These are phyloP conservation scores for Colletotrichum noveboracense DNA, from an alignment of 2,329 filamentous ascomycete genomes.

Conservation along the genomic window DNA sequence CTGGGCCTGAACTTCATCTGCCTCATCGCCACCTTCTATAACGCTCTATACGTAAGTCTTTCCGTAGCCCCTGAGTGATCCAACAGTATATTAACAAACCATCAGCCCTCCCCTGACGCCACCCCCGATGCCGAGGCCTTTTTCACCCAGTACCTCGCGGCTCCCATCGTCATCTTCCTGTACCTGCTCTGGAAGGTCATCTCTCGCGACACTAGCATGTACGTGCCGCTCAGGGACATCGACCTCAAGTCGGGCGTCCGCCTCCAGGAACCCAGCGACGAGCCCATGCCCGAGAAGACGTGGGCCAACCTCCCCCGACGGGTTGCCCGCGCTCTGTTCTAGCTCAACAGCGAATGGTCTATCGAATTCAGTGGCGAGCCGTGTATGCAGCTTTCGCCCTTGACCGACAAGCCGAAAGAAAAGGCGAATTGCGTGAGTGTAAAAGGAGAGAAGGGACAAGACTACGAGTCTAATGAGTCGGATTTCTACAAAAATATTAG, in stretches of 20 bases:
- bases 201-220: constrained; percentile 56
- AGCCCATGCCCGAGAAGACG: constrained; percentile 35
- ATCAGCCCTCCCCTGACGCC: constrained; percentile 37
- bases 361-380: background rate
- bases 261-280: constrained; percentile 55
- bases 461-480: background rate
- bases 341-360: background rate
- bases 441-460: background rate
- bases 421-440: background rate
- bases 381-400: background rate
- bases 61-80: background rate
- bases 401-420: background rate
- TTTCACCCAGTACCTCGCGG: constrained; percentile 64
- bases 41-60: constrained; percentile 58
- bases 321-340: constrained; percentile 38
- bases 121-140: constrained; percentile 51
- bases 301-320: constrained; percentile 41
- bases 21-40: constrained; percentile 76
- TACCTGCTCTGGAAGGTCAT: constrained; percentile 72
- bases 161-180: constrained; percentile 58
- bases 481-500: background rate
- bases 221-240: constrained; percentile 63
- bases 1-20: constrained; percentile 70
- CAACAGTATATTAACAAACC: constrained; percentile 18
- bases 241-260: constrained; percentile 66